Evolutionary conservation across 805 yeast species (phyloP).

Genomic region (Yamadazyma sp.): DNA sequence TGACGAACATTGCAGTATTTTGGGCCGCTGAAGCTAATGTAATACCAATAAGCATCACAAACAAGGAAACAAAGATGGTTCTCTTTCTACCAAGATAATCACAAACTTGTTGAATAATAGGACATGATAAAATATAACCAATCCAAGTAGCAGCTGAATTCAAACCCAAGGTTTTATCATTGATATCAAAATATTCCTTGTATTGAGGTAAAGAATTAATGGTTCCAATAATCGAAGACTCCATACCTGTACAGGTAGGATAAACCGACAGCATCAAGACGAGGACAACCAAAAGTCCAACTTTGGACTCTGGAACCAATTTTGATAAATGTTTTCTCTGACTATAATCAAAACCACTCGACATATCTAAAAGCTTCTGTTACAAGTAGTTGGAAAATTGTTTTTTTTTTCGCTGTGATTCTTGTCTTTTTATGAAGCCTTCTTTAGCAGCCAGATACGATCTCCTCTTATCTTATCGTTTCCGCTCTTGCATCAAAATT

Average conservation of each 20-base stretch:
- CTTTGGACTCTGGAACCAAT: slow-evolving; percentile 9
- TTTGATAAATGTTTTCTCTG: neutral
- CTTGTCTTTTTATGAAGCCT: neutral
- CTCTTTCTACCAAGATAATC: slow-evolving; percentile 42
- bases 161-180: slow-evolving; percentile 10
- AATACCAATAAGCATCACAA: slow-evolving; percentile 27
- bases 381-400: neutral
- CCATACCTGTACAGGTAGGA: slow-evolving; percentile 11
- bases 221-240: slow-evolving; percentile 10
- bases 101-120: too few species aligned
- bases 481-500: neutral
- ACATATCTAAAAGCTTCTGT: slow-evolving; percentile 11
- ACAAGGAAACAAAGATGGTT: slow-evolving; percentile 19
- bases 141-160: slow-evolving; percentile 13
- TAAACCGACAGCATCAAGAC: slow-evolving; percentile 9
- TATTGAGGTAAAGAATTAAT: slow-evolving; percentile 10
- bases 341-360: slow-evolving; percentile 16
- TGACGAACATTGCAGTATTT: slow-evolving; percentile 35
- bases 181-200: slow-evolving; percentile 7
- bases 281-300: slow-evolving; percentile 1
- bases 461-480: neutral
- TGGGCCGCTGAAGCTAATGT: slow-evolving; percentile 31
- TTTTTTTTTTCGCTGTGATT: neutral
- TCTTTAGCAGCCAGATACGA: neutral
- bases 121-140: slow-evolving; percentile 9